Percentiles rank a stretch among this genome's conserved stretches.
Evolutionary conservation across 768 basidiomycete species (phyloP).

Genomic region (Fomitopsis pulvina): DNA sequence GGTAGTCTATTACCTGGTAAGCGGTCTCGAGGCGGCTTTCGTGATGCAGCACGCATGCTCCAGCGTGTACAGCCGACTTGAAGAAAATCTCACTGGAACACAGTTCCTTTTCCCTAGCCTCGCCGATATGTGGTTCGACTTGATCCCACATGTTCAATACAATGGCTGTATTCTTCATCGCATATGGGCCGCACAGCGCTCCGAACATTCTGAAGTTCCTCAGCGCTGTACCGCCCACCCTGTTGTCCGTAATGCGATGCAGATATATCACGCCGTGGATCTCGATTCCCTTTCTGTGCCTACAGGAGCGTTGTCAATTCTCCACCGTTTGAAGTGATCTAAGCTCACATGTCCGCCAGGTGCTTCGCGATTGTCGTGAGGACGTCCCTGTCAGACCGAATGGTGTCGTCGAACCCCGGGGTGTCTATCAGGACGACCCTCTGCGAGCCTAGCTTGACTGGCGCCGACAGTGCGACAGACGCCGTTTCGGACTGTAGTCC

Average conservation of each 20-base stretch:
- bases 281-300: constrained; percentile 13
- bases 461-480: background rate
- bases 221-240: constrained; percentile 12
- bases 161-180: constrained; percentile 12
- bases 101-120: constrained; percentile 10
- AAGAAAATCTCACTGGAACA: constrained; percentile 8
- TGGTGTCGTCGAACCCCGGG: constrained; percentile 16
- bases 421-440: constrained; percentile 10
- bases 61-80: constrained; percentile 10
- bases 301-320: constrained; percentile 11
- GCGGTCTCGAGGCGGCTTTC: background rate
- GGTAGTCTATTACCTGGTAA: background rate
- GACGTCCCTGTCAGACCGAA: constrained; percentile 14
- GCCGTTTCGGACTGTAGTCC: constrained; percentile 8
- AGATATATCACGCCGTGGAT: constrained; percentile 24
- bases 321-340: background rate
- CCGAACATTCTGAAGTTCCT: constrained; percentile 14
- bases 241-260: constrained; percentile 23
- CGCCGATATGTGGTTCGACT: background rate
- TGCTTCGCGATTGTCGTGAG: constrained; percentile 9
- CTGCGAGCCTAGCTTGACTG: constrained; percentile 2
- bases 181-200: constrained; percentile 11
- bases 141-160: constrained; percentile 16
- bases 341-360: constrained; percentile 14
- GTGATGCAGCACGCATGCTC: constrained; percentile 4